Conservation (phyloP, 129 eudicot species). For the Flaveria sonorensis region DNA sequence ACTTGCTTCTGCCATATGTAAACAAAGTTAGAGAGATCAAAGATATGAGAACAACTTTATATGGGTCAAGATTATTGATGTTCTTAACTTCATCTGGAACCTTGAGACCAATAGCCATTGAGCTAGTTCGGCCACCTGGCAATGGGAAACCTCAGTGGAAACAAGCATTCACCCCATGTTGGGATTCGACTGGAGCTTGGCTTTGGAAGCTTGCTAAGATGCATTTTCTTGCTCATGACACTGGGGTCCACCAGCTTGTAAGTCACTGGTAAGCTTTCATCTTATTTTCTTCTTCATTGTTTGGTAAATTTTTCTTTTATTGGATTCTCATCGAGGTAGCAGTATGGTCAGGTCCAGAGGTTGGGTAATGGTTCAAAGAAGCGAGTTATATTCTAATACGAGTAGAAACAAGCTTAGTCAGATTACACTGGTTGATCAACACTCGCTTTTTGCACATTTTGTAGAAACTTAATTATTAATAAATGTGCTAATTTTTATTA, state of each 20-base stretch:
- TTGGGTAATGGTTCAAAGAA: background rate
- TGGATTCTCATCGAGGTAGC: background rate
- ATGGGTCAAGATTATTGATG: conserved; percentile 71
- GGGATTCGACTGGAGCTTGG: conserved; percentile 70
- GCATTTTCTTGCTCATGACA: conserved; percentile 82
- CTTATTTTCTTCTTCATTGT: background rate
- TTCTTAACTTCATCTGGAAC: conserved; percentile 52
- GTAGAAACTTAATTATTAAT: background rate
- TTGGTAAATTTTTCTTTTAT: background rate
- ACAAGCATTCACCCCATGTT: conserved; percentile 40
- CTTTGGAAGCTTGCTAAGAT: conserved; percentile 83
- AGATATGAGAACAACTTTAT: conserved; percentile 55
- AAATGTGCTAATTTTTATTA: no score
- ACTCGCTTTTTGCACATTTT: background rate
- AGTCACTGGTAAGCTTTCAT: conserved; percentile 51
- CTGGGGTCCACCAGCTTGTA: conserved; percentile 76
- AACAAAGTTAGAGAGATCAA: conserved; percentile 53
- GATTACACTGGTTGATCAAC: background rate
- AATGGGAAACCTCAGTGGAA: conserved; percentile 69
- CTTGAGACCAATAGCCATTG: conserved; percentile 58
- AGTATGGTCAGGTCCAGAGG: background rate
- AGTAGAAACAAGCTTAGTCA: background rate
- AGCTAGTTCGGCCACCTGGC: conserved; percentile 62
- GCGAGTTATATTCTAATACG: no score
- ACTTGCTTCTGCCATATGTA: conserved; percentile 64